Evolutionary conservation across 2,329 filamentous ascomycete species (phyloP).

Genomic region (Coleophoma eucalyptorum): DNA sequence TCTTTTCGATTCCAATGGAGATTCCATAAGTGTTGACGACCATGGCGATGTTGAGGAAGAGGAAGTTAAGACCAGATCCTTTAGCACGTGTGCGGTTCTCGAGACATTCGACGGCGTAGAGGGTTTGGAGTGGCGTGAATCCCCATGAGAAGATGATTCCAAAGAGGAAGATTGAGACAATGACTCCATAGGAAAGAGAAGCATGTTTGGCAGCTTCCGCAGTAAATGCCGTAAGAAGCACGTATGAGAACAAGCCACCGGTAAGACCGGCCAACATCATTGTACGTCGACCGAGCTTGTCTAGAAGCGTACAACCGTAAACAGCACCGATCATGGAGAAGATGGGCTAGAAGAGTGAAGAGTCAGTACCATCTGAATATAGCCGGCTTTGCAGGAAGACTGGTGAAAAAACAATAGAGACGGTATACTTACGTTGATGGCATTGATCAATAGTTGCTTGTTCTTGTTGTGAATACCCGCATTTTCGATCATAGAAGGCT

Average conservation of each 20-base stretch:
- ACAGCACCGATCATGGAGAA: conserved; percentile 38
- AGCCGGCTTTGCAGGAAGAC: too few species aligned
- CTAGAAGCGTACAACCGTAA: conserved; percentile 39
- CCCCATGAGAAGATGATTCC: conserved; percentile 37
- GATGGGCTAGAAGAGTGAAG: conserved; percentile 10
- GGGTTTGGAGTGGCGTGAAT: conserved; percentile 38
- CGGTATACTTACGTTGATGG: conserved; percentile 12
- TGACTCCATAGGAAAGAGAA: conserved; percentile 38
- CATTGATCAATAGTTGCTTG: conserved; percentile 30
- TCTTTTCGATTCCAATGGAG: conserved; percentile 29
- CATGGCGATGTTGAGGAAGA: conserved; percentile 29
- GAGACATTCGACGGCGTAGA: conserved; percentile 45
- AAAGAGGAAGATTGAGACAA: conserved; percentile 45
- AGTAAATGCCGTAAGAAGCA: conserved; percentile 24
- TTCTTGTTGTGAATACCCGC: conserved; percentile 27
- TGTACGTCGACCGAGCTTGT: conserved; percentile 37
- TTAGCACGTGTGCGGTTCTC: conserved; percentile 42
- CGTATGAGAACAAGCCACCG: conserved; percentile 14
- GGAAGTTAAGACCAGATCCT: conserved; percentile 38
- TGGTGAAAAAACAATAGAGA: too few species aligned
- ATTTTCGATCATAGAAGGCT: conserved; percentile 38
- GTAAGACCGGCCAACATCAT: conserved; percentile 31
- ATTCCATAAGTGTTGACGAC: conserved; percentile 35
- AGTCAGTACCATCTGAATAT: too few species aligned
- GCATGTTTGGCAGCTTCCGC: conserved; percentile 21